Conservation (phyloP, 2,329 filamentous ascomycete genomes). For the Cladosporium sp. region DNA sequence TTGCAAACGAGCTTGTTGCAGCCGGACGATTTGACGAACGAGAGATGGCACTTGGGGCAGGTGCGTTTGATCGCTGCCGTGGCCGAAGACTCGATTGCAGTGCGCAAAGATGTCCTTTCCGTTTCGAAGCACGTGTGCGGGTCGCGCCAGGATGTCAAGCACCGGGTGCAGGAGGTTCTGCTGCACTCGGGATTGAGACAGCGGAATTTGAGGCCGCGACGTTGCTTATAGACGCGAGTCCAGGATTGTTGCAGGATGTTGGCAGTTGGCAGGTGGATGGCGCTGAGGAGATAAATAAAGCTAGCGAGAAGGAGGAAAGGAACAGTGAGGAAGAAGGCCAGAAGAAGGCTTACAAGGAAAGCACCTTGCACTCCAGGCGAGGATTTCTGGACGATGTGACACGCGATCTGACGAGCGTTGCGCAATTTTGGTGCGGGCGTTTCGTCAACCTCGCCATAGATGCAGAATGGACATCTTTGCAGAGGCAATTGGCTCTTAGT, state of each 20-base stretch:
- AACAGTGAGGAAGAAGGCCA: conserved; percentile 24
- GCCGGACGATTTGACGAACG: conserved; percentile 88
- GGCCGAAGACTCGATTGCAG: conserved; percentile 88
- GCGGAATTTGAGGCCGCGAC: conserved; percentile 73
- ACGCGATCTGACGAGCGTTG: conserved; percentile 28
- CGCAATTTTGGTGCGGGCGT: conserved; percentile 31
- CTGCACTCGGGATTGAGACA: conserved; percentile 72
- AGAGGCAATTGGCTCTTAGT: conserved; percentile 73
- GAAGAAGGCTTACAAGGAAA: conserved; percentile 44
- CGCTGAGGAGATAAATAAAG: conserved; percentile 44
- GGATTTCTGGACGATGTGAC: conserved; percentile 32
- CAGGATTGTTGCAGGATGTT: conserved; percentile 42
- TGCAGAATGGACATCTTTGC: conserved; percentile 85
- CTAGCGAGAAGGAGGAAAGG: conserved; percentile 60
- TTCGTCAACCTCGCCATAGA: conserved; percentile 82
- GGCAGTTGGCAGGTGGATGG: conserved; percentile 34
- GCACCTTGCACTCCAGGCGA: conserved; percentile 48
- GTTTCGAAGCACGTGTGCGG: conserved; percentile 90
- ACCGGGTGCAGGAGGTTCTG: conserved; percentile 76
- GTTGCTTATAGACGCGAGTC: conserved; percentile 67
- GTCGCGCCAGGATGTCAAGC: conserved; percentile 80
- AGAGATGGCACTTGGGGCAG: conserved; percentile 86
- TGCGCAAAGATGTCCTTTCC: conserved; percentile 76
- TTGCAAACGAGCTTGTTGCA: conserved; percentile 97
- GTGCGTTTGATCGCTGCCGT: conserved; percentile 93